Evolutionary conservation across 2,329 filamentous ascomycete genomes (phyloP).

Genomic region (Cytospora piceicola): DNA sequence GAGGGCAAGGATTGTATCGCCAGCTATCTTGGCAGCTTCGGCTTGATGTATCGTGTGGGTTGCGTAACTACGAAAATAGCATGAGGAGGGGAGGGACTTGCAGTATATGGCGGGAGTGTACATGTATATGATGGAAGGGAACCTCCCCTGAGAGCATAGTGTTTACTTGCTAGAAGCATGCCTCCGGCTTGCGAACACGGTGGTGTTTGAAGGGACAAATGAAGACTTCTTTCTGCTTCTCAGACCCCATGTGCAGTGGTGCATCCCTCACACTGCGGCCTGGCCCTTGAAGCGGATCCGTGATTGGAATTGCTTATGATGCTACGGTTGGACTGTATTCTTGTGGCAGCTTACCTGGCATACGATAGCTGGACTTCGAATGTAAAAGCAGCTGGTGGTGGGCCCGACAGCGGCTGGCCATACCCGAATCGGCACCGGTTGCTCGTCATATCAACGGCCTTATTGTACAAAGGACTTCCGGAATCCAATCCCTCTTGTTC

Average conservation of each 20-base stretch:
- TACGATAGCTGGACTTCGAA: too few relatives aligned
- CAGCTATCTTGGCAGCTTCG: neutral
- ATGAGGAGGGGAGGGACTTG: neutral
- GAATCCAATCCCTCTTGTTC: neutral
- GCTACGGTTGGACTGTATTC: neutral
- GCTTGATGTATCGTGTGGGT: neutral
- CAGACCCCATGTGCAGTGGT: neutral
- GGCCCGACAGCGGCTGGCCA: neutral
- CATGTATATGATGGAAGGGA: conserved; percentile 9
- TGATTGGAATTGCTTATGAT: neutral
- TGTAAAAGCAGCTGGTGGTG: neutral
- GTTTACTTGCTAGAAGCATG: conserved; percentile 11
- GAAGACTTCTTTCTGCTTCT: conserved; percentile 7
- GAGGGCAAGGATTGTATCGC: neutral
- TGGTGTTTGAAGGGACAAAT: neutral
- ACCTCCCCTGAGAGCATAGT: neutral
- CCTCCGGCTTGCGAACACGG: neutral
- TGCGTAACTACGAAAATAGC: too few relatives aligned
- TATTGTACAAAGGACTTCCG: neutral
- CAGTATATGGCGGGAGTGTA: neutral
- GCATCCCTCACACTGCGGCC: neutral
- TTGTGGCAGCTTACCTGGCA: neutral
- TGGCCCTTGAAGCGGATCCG: too few relatives aligned
- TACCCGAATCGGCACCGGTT: neutral
- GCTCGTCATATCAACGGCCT: neutral